Percentiles rank a stretch among this genome's conserved stretches.
phyloP scores from a whole-genome alignment of 2,329 filamentous ascomycete species.

The Aspergillus sclerotialis region DNA sequence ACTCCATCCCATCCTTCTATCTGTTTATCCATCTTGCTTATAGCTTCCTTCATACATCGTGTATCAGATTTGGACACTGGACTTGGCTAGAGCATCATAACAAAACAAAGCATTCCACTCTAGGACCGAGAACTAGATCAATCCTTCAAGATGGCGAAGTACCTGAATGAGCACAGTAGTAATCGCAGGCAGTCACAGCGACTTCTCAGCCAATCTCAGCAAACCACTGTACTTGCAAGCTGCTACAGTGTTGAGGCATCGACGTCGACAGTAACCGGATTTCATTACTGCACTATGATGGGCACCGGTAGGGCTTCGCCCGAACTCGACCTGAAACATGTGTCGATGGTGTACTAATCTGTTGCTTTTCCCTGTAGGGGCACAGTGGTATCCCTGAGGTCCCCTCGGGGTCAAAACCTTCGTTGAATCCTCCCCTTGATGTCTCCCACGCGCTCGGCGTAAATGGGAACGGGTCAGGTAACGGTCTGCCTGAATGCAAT shows the following conservation, averaged over 20 bases:
- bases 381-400: slow-evolving; percentile 95
- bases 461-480: slow-evolving; percentile 44
- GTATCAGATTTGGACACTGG: background rate
- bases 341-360: background rate
- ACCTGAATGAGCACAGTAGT: slow-evolving; percentile 67
- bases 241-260: slow-evolving; percentile 76
- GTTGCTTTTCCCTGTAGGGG: slow-evolving; percentile 45
- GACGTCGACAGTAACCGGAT: slow-evolving; percentile 66
- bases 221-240: slow-evolving; percentile 75
- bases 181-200: slow-evolving; percentile 56
- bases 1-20: too few species aligned
- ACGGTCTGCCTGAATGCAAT: slow-evolving; percentile 41
- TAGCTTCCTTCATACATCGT: background rate
- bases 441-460: slow-evolving; percentile 59
- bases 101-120: background rate
- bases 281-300: slow-evolving; percentile 94
- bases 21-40: background rate
- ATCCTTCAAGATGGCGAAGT: slow-evolving; percentile 27
- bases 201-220: slow-evolving; percentile 42
- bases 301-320: slow-evolving; percentile 57
- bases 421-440: slow-evolving; percentile 83
- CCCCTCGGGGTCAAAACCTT: slow-evolving; percentile 76
- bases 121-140: slow-evolving; percentile 1
- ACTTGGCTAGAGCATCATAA: background rate
- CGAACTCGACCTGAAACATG: background rate